A percentile compares a stretch with the other conserved stretches of the same genome.
phyloP scores from a whole-genome alignment of 2,329 filamentous ascomycete genomes.

The Claviceps pusilla region DNA sequence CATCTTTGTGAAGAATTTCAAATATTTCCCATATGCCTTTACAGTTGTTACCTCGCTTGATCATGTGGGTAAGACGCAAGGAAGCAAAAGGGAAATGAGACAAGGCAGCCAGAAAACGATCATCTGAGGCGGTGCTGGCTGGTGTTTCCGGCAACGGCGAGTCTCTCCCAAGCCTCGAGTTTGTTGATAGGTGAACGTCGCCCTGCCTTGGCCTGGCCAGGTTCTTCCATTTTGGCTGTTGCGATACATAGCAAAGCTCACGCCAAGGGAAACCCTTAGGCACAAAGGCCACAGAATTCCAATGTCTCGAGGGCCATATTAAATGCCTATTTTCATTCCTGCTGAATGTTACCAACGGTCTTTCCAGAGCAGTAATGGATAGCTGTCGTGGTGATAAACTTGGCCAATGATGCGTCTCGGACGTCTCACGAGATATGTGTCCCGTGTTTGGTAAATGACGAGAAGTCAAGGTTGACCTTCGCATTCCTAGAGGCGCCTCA shows the following conservation, averaged over 20 bases:
- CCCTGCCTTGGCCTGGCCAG: constrained; percentile 10
- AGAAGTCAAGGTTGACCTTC: constrained; percentile 12
- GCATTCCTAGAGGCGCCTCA: constrained; percentile 15
- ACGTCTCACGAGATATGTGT: neutral
- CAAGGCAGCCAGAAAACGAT: constrained; percentile 1
- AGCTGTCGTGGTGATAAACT: constrained; percentile 1
- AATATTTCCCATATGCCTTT: constrained; percentile 17
- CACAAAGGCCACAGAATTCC: neutral
- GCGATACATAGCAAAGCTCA: neutral
- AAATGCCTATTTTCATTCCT: neutral
- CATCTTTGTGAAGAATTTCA: constrained; percentile 9
- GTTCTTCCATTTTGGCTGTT: constrained; percentile 8
- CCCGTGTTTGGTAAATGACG: constrained; percentile 5
- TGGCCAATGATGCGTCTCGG: neutral
- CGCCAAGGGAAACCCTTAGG: neutral
- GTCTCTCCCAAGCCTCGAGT: neutral
- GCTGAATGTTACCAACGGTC: constrained; percentile 4
- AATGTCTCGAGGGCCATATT: neutral
- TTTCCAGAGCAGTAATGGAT: constrained; percentile 8
- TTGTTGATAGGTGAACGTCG: neutral
- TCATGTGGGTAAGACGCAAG: constrained; percentile 9
- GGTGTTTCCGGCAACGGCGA: neutral
- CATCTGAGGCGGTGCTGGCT: neutral
- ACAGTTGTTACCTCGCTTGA: constrained; percentile 9
- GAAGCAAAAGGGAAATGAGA: constrained; percentile 9